Percentiles rank a stretch among this genome's conserved stretches.
phyloP scores from a whole-genome alignment of 1,139 yeast genomes.

The Debaryomyces coudertii region DNA sequence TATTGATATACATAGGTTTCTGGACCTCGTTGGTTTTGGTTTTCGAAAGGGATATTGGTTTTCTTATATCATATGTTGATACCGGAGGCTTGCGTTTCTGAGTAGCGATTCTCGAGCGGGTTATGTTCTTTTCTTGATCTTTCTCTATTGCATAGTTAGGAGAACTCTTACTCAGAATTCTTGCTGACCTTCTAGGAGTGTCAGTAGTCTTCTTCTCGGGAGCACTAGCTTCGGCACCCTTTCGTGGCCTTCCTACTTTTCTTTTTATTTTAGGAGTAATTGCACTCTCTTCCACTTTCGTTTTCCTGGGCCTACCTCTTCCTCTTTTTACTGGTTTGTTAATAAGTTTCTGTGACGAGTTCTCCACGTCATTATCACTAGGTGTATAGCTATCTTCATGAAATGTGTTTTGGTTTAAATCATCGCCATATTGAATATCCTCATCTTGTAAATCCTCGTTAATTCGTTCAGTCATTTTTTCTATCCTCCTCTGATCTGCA shows the following conservation, averaged over 20 bases:
- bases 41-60: conserved; percentile 26
- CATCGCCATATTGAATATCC: neutral
- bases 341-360: neutral
- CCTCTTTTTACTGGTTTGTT: conserved; percentile 11
- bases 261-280: conserved; percentile 12
- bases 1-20: conserved; percentile 32
- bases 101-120: neutral
- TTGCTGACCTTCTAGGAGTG: neutral
- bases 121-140: neutral
- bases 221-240: conserved; percentile 2
- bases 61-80: neutral
- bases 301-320: conserved; percentile 17
- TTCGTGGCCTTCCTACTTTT: conserved; percentile 20
- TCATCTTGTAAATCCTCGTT: neutral
- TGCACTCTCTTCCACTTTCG: neutral
- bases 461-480: neutral
- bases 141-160: conserved; percentile 1
- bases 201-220: neutral
- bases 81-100: neutral
- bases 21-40: conserved; percentile 24
- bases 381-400: neutral
- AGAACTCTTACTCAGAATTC: neutral
- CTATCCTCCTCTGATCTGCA: neutral
- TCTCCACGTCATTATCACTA: neutral
- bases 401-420: conserved; percentile 8